These are phyloP conservation scores for Mariannaea sp. DNA, from an alignment of 2,329 filamentous ascomycete genomes.

Conservation along the genomic window DNA sequence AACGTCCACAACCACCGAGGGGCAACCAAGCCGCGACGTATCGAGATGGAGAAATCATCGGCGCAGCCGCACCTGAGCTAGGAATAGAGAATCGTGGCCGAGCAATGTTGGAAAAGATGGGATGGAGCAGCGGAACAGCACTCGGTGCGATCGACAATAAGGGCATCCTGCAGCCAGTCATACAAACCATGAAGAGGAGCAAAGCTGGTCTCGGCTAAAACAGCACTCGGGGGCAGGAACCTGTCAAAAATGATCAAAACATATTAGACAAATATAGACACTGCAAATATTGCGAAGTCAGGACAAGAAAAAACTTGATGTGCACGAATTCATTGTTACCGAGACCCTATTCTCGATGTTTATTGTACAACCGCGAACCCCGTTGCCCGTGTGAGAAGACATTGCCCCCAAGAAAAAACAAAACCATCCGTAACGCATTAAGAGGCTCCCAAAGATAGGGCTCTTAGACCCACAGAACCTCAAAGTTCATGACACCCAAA, in stretches of 20 bases:
- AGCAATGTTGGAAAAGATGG: slow-evolving; percentile 94
- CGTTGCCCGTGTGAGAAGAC: slow-evolving; percentile 69
- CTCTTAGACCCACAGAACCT: slow-evolving; percentile 50
- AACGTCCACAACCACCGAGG: slow-evolving; percentile 34
- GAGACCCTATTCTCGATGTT: slow-evolving; percentile 66
- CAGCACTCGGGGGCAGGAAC: too few relatives aligned
- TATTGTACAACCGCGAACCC: slow-evolving; percentile 78
- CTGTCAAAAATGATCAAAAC: too few relatives aligned
- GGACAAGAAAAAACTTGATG: slow-evolving; percentile 48
- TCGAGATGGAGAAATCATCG: slow-evolving; percentile 86
- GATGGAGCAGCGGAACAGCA: slow-evolving; percentile 86
- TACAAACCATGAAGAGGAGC: slow-evolving; percentile 83
- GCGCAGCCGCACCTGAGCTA: slow-evolving; percentile 81
- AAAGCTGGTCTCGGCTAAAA: slow-evolving; percentile 83
- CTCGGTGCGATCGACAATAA: slow-evolving; percentile 83
- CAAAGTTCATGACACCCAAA: slow-evolving; percentile 61
- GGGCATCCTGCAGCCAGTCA: slow-evolving; percentile 84
- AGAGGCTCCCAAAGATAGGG: slow-evolving; percentile 54
- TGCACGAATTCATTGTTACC: slow-evolving; percentile 65
- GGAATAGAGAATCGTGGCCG: slow-evolving; percentile 82
- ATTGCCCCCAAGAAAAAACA: slow-evolving; percentile 69
- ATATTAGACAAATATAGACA: too few relatives aligned
- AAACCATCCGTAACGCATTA: slow-evolving; percentile 78
- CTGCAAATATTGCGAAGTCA: too few relatives aligned
- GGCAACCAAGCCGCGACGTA: slow-evolving; percentile 53